Base-by-base conservation (phyloP, 352 stramenopile genomes). In the Phytopythium helicoides region DNA sequence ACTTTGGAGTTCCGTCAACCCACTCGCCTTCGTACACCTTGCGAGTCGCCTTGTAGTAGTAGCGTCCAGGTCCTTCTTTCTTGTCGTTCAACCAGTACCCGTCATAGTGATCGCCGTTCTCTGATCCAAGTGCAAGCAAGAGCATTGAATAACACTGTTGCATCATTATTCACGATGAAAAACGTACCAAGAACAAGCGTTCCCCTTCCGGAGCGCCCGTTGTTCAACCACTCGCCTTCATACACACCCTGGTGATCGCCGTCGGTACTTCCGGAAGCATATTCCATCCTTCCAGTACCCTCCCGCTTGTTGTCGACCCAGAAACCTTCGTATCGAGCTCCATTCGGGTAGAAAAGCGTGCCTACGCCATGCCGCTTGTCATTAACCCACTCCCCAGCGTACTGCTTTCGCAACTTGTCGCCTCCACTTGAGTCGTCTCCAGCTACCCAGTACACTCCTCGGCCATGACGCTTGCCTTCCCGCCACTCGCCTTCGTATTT, bases 1-100 rank as follows among this genome's bases (percentile, higher is more conserved):
- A 96, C 38, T 88, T 76, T 0, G 89, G 81, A 0, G 72, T 64
- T 18, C 67, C 87, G 28, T 87, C 74, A 14, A 87, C 79, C 90
- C 90, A 97, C 60, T 96, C 85, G 31, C 86, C 90, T 66, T 95
- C 82, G 68, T 96, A 96, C 42, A 92, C 68, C 48, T 93, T 93
- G 45, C 75, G 64, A 8, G 82, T 95, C 3, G 66, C 73, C 54
- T 86, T 87, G 64, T 95, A 97, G 65, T 83, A 87, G 55, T 83
- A 96, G 31, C 76, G 65, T 19, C 90, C 88, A 4, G 80, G 73
- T 0, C 87, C 87, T 81, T 97, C 81, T 60, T 96, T 96, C 54
- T 91, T 83, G 69, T 94, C 89, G 45, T 93, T 69, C 4, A 89
- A 52, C 81, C 88, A 95, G 47, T 92, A 80, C 37, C 86, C 88